These are phyloP conservation scores for Rubia tinctorum DNA, from an alignment of 305 asterid genomes.

Conservation along the genomic window DNA sequence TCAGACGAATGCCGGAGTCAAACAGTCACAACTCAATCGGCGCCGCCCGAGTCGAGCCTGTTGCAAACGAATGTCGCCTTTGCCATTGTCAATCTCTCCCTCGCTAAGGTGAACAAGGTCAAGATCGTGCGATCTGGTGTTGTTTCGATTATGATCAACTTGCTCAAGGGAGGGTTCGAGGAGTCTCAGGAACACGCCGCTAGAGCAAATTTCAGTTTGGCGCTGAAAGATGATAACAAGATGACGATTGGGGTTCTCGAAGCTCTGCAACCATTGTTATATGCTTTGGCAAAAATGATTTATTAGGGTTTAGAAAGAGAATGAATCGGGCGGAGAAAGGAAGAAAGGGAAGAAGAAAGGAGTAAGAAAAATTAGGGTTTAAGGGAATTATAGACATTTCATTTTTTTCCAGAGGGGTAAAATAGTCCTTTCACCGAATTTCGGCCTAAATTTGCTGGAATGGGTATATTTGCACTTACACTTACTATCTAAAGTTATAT, in stretches of 20 bases:
- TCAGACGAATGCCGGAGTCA: too few relatives aligned
- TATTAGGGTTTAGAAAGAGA: too few relatives aligned
- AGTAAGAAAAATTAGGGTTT: too few relatives aligned
- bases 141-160: slow-evolving; percentile 53
- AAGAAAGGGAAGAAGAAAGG: too few relatives aligned
- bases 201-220: slow-evolving; percentile 68
- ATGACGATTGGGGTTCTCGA: slow-evolving; percentile 80
- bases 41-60: not conserved
- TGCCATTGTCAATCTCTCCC: slow-evolving; percentile 70
- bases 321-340: too few relatives aligned
- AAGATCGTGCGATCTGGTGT: slow-evolving; percentile 68
- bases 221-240: slow-evolving; percentile 65
- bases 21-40: not conserved
- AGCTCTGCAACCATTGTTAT: slow-evolving; percentile 65
- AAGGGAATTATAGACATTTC: too few relatives aligned
- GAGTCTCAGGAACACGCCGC: slow-evolving; percentile 85
- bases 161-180: slow-evolving; percentile 58
- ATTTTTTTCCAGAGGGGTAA: too few relatives aligned
- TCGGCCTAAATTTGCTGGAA: too few relatives aligned
- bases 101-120: slow-evolving; percentile 55
- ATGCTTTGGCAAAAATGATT: slow-evolving; percentile 25
- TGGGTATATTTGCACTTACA: too few relatives aligned
- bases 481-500: too few relatives aligned
- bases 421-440: too few relatives aligned
- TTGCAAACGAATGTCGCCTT: slow-evolving; percentile 66